Evolutionary conservation across 2,329 filamentous ascomycete species (phyloP).

Genomic region (Chaetomiaceae sp.): DNA sequence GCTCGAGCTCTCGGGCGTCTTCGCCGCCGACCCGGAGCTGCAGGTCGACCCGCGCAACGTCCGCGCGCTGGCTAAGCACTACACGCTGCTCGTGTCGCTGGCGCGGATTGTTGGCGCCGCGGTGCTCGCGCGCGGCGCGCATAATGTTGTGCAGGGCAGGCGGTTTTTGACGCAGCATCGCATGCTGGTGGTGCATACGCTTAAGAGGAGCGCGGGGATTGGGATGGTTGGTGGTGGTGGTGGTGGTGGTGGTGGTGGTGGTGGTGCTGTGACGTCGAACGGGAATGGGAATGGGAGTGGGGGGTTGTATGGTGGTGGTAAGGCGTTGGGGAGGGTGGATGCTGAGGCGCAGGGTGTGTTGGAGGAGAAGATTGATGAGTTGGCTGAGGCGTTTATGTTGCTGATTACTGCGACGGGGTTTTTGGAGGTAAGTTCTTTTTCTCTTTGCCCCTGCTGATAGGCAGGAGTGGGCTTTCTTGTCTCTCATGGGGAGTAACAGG

Average conservation of each 20-base stretch:
- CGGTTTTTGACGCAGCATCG: constrained; percentile 79
- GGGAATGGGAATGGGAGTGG: no score
- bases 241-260: no score
- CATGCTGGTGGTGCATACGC: constrained; percentile 77
- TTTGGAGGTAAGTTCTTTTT: constrained; percentile 62
- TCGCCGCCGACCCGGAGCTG: constrained; percentile 85
- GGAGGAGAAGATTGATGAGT: constrained; percentile 62
- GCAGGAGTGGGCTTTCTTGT: background rate
- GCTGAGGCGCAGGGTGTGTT: constrained; percentile 33
- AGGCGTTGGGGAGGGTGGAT: no score
- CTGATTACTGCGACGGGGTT: constrained; percentile 80
- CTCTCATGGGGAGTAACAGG: background rate
- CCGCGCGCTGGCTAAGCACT: constrained; percentile 72
- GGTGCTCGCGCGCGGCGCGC: constrained; percentile 72
- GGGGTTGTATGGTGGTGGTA: no score
- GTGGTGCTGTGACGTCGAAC: no score
- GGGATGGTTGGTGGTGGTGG: constrained; percentile 38
- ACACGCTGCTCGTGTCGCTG: constrained; percentile 73
- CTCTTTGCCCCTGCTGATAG: background rate
- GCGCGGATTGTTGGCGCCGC: constrained; percentile 78
- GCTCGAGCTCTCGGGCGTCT: constrained; percentile 77
- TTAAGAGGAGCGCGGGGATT: constrained; percentile 84
- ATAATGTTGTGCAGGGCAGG: constrained; percentile 76
- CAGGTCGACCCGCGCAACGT: constrained; percentile 70
- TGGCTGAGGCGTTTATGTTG: constrained; percentile 81